Percentiles rank a stretch among this genome's conserved stretches.
Conservation (phyloP, 2,329 filamentous ascomycete genomes). For the Ophiocordyceps camponoti-leonardi region DNA sequence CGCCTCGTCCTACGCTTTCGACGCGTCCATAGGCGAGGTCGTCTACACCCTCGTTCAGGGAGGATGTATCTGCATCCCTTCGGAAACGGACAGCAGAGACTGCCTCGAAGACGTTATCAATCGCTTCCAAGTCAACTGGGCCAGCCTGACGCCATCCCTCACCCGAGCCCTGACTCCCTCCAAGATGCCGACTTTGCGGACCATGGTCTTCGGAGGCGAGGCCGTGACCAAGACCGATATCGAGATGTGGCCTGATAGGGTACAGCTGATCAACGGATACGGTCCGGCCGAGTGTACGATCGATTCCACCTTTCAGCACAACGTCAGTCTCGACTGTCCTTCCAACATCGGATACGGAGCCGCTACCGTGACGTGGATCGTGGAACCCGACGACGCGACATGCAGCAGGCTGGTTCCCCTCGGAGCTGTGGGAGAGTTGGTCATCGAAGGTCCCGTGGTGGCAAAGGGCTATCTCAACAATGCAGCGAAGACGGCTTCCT, state of each 20-base stretch:
- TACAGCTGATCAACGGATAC: constrained; percentile 21
- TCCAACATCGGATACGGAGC: constrained; percentile 2
- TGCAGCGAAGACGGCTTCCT: constrained; percentile 11
- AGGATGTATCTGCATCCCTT: constrained; percentile 6
- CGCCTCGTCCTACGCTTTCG: constrained; percentile 6
- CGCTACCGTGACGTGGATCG: constrained; percentile 8
- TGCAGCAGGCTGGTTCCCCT: constrained; percentile 3
- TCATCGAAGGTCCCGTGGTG: constrained; percentile 26
- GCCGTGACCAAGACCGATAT: constrained; percentile 11
- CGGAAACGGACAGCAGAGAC: constrained; percentile 3
- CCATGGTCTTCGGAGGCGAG: constrained; percentile 9
- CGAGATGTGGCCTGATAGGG: constrained; percentile 4
- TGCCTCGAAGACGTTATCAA: constrained; percentile 3
- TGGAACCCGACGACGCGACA: constrained; percentile 6
- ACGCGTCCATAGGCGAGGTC: constrained; percentile 4
- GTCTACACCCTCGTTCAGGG: constrained; percentile 4
- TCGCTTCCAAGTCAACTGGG: constrained; percentile 1
- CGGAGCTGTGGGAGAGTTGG: constrained; percentile 15
- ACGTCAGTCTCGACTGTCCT: not conserved
- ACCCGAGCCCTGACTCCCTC: constrained; percentile 1
- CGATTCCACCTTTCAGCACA: constrained; percentile 3
- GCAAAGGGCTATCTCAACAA: constrained; percentile 30
- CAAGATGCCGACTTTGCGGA: constrained; percentile 3
- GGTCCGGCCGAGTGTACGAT: constrained; percentile 16
- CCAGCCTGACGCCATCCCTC: constrained; percentile 4